phyloP scores from a whole-genome alignment of 2,329 filamentous ascomycete genomes.

The Rhynchosporium agropyri region DNA sequence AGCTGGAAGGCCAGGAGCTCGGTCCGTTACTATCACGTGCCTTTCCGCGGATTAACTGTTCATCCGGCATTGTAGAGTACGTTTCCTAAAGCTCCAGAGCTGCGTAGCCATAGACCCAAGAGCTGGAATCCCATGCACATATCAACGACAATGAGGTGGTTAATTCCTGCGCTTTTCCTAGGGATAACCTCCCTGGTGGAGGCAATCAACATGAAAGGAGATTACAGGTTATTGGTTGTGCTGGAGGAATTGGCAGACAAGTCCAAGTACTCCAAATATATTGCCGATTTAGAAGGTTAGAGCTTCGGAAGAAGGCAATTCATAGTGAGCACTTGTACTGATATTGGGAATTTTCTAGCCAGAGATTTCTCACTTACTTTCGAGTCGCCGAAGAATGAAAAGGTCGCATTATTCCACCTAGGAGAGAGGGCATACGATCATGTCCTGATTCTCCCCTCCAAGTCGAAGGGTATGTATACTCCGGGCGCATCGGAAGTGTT shows the following conservation, averaged over 20 bases:
- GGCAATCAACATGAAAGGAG: conserved; percentile 78
- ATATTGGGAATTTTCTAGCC: conserved; percentile 51
- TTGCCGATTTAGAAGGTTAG: conserved; percentile 71
- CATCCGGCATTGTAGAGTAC: conserved; percentile 40
- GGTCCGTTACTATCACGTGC: conserved; percentile 28
- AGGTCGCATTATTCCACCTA: conserved; percentile 77
- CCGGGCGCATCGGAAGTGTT: not conserved
- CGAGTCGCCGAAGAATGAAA: conserved; percentile 80
- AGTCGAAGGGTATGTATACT: conserved; percentile 76
- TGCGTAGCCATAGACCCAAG: conserved; percentile 25
- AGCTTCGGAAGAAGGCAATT: not conserved
- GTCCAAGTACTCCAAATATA: conserved; percentile 79
- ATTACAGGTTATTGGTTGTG: conserved; percentile 75
- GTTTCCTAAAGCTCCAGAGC: conserved; percentile 42
- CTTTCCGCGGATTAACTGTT: conserved; percentile 21
- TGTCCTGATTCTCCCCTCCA: conserved; percentile 82
- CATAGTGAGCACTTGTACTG: conserved; percentile 16
- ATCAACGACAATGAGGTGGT: conserved; percentile 66
- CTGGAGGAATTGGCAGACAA: conserved; percentile 82
- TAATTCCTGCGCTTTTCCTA: conserved; percentile 70
- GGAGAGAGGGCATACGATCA: conserved; percentile 92
- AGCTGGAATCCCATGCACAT: conserved; percentile 30
- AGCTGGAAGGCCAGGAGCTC: conserved; percentile 28
- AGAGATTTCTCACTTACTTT: conserved; percentile 82
- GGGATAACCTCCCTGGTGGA: conserved; percentile 67